These are phyloP conservation scores for Fulvia fulva DNA, from an alignment of 2,329 filamentous ascomycete species.

Conservation along the genomic window DNA sequence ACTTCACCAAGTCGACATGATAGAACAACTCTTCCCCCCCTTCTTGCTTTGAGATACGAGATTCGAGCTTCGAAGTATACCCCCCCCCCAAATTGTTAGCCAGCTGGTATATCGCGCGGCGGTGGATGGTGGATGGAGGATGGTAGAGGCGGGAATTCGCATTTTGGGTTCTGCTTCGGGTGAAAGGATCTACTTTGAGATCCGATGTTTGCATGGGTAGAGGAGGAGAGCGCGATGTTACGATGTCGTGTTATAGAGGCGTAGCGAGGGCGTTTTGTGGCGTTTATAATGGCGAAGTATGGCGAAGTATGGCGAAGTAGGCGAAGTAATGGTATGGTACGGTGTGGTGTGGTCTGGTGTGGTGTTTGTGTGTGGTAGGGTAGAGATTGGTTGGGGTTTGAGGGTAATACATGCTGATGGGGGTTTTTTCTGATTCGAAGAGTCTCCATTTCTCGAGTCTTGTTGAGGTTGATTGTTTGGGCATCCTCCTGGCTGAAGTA, in stretches of 20 bases:
- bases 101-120: neutral
- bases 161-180: neutral
- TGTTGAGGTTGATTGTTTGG: no score
- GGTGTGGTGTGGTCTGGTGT: neutral
- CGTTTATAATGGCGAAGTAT: neutral
- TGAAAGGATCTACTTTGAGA: no score
- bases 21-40: neutral
- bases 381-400: no score
- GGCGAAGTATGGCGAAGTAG: neutral
- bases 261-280: neutral
- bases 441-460: no score
- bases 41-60: neutral
- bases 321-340: neutral
- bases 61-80: constrained; percentile 2
- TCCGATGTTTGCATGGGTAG: neutral
- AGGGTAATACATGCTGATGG: no score
- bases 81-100: neutral
- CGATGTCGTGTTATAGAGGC: neutral
- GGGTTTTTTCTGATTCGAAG: no score
- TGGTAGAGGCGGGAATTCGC: neutral
- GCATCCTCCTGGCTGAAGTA: no score
- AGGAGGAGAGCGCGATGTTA: neutral
- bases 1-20: neutral
- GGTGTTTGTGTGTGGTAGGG: no score
- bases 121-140: neutral